Evolutionary conservation across 768 basidiomycete species (phyloP).

Genomic region (Russula ochroleuca): DNA sequence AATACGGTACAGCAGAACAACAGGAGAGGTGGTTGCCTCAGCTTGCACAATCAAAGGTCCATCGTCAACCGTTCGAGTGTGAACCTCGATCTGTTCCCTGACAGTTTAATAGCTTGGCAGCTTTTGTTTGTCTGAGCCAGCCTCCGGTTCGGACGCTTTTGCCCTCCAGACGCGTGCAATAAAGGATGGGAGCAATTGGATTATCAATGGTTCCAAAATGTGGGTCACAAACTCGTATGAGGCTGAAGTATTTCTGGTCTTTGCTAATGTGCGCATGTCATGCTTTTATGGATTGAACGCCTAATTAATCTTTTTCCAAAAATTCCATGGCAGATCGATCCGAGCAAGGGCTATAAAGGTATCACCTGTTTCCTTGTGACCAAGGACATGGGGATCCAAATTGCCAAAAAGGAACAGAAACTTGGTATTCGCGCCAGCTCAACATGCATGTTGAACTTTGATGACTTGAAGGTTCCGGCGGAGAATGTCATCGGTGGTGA

Average conservation of each 20-base stretch:
- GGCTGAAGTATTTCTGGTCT: constrained; percentile 88
- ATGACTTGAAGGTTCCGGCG: constrained; percentile 80
- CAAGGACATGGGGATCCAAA: constrained; percentile 94
- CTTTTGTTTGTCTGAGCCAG: constrained; percentile 91
- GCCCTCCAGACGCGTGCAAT: constrained; percentile 90
- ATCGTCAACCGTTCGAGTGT: constrained; percentile 10
- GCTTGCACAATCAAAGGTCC: constrained; percentile 72
- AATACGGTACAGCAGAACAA: constrained; percentile 79
- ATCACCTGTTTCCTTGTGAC: constrained; percentile 97
- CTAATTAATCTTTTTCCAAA: not conserved
- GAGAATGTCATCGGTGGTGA: constrained; percentile 91
- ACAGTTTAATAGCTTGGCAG: constrained; percentile 68
- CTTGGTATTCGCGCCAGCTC: constrained; percentile 95
- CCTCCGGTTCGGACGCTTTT: constrained; percentile 95
- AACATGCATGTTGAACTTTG: constrained; percentile 91
- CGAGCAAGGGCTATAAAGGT: constrained; percentile 95
- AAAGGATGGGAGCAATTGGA: constrained; percentile 80
- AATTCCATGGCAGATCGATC: constrained; percentile 52
- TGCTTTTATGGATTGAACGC: not conserved
- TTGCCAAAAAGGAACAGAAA: constrained; percentile 99
- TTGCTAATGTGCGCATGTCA: constrained; percentile 75
- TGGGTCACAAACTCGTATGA: constrained; percentile 97
- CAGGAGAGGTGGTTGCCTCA: constrained; percentile 85
- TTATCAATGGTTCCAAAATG: constrained; percentile 98
- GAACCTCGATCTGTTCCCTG: not conserved